Base-by-base conservation (phyloP, 208 protist species). In the Leishmania braziliensis region DNA sequence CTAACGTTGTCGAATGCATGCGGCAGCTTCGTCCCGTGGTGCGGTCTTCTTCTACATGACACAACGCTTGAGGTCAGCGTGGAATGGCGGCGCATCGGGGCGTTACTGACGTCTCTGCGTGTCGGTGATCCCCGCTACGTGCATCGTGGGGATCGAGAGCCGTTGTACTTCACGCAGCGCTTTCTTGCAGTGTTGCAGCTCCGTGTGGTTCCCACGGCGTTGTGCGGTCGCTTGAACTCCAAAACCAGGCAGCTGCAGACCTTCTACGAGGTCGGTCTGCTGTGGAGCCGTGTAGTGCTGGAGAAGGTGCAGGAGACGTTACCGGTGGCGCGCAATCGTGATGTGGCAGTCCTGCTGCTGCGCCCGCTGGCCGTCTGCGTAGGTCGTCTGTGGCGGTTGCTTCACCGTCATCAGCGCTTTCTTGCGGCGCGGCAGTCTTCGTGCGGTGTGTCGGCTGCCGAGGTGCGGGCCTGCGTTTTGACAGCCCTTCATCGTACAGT, bases 221-320 rank as follows among this genome's bases (percentile, higher is more conserved):
- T 95, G 58, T 95, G 91, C 73, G 46, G 81, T 36, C 81, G 81
- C 36, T 81, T 94, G 50, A 95, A 94, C 83, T 89, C 79, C 56
- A 84, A 78, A 36, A 33, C 60, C 39, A 88, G 93, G 8, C 90
- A 93, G 46, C 43, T 92, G 77, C 91, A 93, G 77, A 95, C 93
- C 18, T 65, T 96, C 5, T 91, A 89, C 62, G 93, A 96, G 70
- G 82, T 90, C 2, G 78, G 74, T 0, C 80, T 95, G 48, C 72
- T 96, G 36, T 93, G 88, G 88, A 85, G 88, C 43, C 86, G 90
- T 33, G 84, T 91, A 54, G 68, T 89, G 54, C 63, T 92, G 36
- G 56, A 78, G 26, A 87, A 92, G 79, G 78, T 92, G 48, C 84
- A 87, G 65, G 80, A 77, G 26, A 53, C 76, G 20, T 77, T 83